A percentile compares a stretch with the other conserved stretches of the same genome.
Evolutionary conservation across 352 stramenopile species (phyloP).

Genomic region (Phytophthora chlamydospora): DNA sequence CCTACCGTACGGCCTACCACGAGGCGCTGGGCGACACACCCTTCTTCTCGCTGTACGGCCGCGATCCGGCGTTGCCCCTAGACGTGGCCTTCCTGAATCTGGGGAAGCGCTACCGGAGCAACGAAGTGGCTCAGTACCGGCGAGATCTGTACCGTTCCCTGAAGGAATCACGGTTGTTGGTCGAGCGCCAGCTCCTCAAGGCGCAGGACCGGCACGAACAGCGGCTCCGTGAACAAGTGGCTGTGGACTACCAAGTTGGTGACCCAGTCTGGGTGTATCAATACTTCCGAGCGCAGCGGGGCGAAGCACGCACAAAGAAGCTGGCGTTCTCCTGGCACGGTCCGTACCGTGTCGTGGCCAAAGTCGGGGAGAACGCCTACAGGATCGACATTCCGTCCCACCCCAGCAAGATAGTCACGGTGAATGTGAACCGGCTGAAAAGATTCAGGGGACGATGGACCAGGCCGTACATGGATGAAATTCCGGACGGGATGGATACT

Average conservation of each 20-base stretch:
- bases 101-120: not conserved
- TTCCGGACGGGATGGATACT: too few relatives aligned
- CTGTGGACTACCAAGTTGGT: slow-evolving; percentile 3
- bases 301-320: not conserved
- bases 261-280: slow-evolving; percentile 7
- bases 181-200: not conserved
- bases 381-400: too few relatives aligned
- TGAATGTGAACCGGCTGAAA: too few relatives aligned
- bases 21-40: slow-evolving; percentile 1
- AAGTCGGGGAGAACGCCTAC: too few relatives aligned
- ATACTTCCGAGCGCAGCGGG: not conserved
- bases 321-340: not conserved
- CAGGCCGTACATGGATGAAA: too few relatives aligned
- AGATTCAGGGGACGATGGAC: too few relatives aligned
- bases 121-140: not conserved
- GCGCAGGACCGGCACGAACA: not conserved
- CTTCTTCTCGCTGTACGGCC: slow-evolving; percentile 4
- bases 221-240: not conserved
- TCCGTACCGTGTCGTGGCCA: too few relatives aligned
- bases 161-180: not conserved
- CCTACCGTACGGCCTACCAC: slow-evolving; percentile 7
- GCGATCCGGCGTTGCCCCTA: not conserved
- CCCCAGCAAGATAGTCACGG: too few relatives aligned
- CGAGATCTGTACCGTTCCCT: not conserved
- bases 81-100: slow-evolving; percentile 1